phyloP scores from a whole-genome alignment of 2,329 filamentous ascomycete species.

The Aureobasidium uvarum region DNA sequence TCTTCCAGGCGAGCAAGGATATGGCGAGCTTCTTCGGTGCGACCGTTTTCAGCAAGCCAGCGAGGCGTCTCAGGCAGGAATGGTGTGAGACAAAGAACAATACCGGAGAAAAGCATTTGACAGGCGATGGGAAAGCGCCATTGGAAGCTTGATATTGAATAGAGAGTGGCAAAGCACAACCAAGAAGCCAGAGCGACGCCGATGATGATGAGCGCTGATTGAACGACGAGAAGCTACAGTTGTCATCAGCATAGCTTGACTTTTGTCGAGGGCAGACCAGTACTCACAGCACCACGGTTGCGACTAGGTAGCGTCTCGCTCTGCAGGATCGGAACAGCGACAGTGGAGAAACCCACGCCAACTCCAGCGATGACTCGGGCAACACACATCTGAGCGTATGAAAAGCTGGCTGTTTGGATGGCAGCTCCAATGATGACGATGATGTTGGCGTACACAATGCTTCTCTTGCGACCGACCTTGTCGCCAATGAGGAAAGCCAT shows the following conservation, averaged over 20 bases:
- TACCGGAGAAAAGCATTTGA: slow-evolving; percentile 53
- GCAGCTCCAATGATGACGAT: slow-evolving; percentile 41
- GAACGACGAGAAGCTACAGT: slow-evolving; percentile 40
- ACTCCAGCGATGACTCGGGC: slow-evolving; percentile 45
- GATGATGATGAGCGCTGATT: slow-evolving; percentile 39
- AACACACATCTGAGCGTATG: slow-evolving; percentile 40
- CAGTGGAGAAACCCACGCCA: slow-evolving; percentile 30
- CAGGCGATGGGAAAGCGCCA: slow-evolving; percentile 57
- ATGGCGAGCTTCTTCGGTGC: slow-evolving; percentile 48
- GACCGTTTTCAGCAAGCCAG: slow-evolving; percentile 46
- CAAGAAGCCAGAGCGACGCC: slow-evolving; percentile 41
- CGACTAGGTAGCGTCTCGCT: slow-evolving; percentile 36
- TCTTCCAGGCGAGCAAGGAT: slow-evolving; percentile 55
- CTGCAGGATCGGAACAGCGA: slow-evolving; percentile 36
- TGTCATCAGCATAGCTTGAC: slow-evolving; percentile 31
- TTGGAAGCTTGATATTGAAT: slow-evolving; percentile 50
- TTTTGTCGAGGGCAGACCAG: no score
- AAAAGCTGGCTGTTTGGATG: slow-evolving; percentile 39
- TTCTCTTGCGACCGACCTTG: slow-evolving; percentile 30
- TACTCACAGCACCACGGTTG: slow-evolving; percentile 33
- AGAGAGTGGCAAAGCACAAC: slow-evolving; percentile 47
- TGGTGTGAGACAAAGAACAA: slow-evolving; percentile 47
- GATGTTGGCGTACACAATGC: slow-evolving; percentile 41
- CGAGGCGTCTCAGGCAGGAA: slow-evolving; percentile 48
- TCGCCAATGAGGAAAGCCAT: slow-evolving; percentile 33